phyloP scores from a whole-genome alignment of 2,329 filamentous ascomycete species.

The Pseudocercospora fijiensis region DNA sequence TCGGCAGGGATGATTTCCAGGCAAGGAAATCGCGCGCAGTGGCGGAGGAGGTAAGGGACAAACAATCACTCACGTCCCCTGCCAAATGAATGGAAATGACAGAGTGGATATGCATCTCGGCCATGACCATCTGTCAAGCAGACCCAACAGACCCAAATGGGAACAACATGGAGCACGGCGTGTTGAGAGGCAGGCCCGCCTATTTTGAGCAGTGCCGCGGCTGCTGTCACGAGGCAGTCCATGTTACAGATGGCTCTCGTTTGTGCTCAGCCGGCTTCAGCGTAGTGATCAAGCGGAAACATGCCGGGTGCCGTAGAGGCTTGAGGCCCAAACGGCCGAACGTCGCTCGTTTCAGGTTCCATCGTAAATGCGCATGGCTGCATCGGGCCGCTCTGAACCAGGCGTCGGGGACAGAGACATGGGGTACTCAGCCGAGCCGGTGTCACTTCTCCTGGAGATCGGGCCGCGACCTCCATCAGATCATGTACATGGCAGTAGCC shows the following conservation, averaged over 20 bases:
- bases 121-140: conserved; percentile 8
- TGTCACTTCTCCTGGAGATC: conserved; percentile 9
- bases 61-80: conserved; percentile 5
- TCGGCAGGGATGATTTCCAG: conserved; percentile 10
- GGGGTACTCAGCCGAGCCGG: conserved; percentile 3
- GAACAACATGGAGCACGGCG: not conserved
- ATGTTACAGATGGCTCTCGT: conserved; percentile 17
- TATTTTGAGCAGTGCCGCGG: conserved; percentile 12
- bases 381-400: conserved; percentile 15
- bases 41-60: conserved; percentile 8
- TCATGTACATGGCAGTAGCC: conserved; percentile 19
- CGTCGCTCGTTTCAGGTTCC: conserved; percentile 18
- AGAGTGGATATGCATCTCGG: conserved; percentile 2
- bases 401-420: conserved; percentile 5
- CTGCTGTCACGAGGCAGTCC: conserved; percentile 22
- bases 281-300: conserved; percentile 21
- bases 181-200: conserved; percentile 9
- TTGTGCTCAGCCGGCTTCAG: conserved; percentile 1
- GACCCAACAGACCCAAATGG: conserved; percentile 2
- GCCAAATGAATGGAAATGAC: conserved; percentile 8
- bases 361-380: conserved; percentile 20
- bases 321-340: conserved; percentile 9
- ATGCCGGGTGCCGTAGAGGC: conserved; percentile 10
- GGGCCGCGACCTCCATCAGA: conserved; percentile 7
- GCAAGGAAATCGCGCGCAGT: conserved; percentile 15